These are phyloP conservation scores for Baudoinia panamericana DNA, from an alignment of 495 filamentous ascomycete species.

Conservation along the genomic window DNA sequence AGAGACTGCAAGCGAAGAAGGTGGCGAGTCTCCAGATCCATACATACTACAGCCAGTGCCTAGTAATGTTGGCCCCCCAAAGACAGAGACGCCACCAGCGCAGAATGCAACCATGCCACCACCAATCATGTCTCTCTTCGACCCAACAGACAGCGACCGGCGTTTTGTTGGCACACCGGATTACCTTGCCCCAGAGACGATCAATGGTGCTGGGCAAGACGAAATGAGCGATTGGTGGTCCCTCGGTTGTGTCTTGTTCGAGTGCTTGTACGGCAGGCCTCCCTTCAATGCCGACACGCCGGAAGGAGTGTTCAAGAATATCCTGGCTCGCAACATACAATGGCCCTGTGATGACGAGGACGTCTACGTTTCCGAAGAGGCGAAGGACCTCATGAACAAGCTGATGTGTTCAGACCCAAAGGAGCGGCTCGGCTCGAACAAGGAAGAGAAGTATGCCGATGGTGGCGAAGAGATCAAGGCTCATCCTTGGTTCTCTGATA, in stretches of 20 bases:
- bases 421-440: constrained; percentile 72
- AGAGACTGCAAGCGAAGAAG: constrained; percentile 56
- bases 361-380: constrained; percentile 53
- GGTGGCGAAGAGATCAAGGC: constrained; percentile 82
- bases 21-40: constrained; percentile 49
- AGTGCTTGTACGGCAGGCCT: constrained; percentile 83
- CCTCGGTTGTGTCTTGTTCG: constrained; percentile 90
- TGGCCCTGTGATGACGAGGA: constrained; percentile 65
- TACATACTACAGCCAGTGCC: constrained; percentile 43
- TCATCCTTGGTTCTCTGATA: constrained; percentile 77
- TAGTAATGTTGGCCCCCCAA: constrained; percentile 27
- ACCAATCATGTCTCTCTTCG: constrained; percentile 89
- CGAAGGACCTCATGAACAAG: constrained; percentile 84
- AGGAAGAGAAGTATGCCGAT: constrained; percentile 58
- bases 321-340: constrained; percentile 71
- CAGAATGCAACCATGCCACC: constrained; percentile 67
- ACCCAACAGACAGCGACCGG: constrained; percentile 84
- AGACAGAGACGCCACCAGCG: constrained; percentile 43
- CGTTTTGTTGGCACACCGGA: constrained; percentile 95
- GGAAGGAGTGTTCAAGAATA: constrained; percentile 94
- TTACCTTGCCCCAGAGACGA: constrained; percentile 93
- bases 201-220: constrained; percentile 87
- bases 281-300: constrained; percentile 87
- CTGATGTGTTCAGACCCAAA: constrained; percentile 71
- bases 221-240: constrained; percentile 99